Percentiles rank a stretch among this genome's conserved stretches.
phyloP scores from a whole-genome alignment of 495 filamentous ascomycete species.

The Hyaloscypha finlandica region DNA sequence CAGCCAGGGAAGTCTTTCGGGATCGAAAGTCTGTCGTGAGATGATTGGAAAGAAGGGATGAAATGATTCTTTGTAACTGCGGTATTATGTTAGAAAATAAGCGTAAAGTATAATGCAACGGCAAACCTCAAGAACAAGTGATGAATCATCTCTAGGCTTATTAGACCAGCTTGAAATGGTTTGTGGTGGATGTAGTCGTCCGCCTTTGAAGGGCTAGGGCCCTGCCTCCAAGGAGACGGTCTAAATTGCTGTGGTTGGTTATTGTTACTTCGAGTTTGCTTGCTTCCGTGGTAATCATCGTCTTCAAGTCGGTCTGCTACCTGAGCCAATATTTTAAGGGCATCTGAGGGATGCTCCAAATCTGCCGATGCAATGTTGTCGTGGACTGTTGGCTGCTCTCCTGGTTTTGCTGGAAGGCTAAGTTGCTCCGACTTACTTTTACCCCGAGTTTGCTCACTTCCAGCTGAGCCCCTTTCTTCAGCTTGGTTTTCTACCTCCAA shows the following conservation, averaged over 20 bases:
- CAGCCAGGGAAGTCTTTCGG: slow-evolving; percentile 44
- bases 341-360: slow-evolving; percentile 50
- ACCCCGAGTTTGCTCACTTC: not conserved
- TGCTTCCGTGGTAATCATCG: slow-evolving; percentile 18
- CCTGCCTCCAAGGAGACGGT: slow-evolving; percentile 4
- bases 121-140: slow-evolving; percentile 27
- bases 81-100: not conserved
- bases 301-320: slow-evolving; percentile 43
- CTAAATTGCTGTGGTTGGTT: slow-evolving; percentile 4
- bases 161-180: slow-evolving; percentile 27
- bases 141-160: slow-evolving; percentile 29
- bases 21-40: slow-evolving; percentile 55
- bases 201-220: slow-evolving; percentile 16
- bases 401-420: slow-evolving; percentile 15
- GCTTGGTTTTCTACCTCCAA: not conserved
- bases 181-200: slow-evolving; percentile 29
- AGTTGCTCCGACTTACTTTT: not conserved
- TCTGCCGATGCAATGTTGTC: slow-evolving; percentile 40
- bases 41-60: slow-evolving; percentile 66
- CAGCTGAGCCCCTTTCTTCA: not conserved
- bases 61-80: slow-evolving; percentile 45
- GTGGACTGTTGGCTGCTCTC: slow-evolving; percentile 13
- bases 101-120: not conserved
- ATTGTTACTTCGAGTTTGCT: slow-evolving; percentile 16
- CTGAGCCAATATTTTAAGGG: slow-evolving; percentile 47